Evolutionary conservation across 805 yeast species (phyloP), one percentile per base, ranked within the genome.

Genomic region (Candida fluviatilis): DNA sequence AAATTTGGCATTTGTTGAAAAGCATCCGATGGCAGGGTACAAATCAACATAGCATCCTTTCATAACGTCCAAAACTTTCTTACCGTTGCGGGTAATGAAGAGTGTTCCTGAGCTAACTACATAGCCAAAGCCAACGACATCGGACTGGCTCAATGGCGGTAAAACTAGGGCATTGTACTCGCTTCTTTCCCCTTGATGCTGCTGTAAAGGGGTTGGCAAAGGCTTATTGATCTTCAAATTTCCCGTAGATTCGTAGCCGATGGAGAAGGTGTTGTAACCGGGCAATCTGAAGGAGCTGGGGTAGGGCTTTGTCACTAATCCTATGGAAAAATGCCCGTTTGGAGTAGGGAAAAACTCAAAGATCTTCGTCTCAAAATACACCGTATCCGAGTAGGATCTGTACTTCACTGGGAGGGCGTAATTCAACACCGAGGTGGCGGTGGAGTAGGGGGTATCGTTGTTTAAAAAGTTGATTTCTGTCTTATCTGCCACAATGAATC

Each of bases 181-280:
- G 40, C 74, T 67, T 32, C 62, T 57, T n/a, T 57, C 63, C 2
- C 64, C 69, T 24, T 46, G 47, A 47, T 68, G 72, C 42, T 68
- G 73, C 41, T 68, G 73, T 18, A 59, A 50, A 2, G 73, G 72
- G 1, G 73, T 64, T 1, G 73, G 68, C 34, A 80, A 76, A 16
- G 88, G 86, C 49, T 75, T 75, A 51, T 79, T 82, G 35, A 84
- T 73, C 44, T 86, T 69, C 39, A 83, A 61, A 42, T 80, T 75
- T 1, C 95, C 95, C 4, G 79, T 76, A 2, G 85, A 75, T 55
- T 84, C 91, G 52, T 84, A 78, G 2, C 84, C 84, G 35, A 85
- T 69, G 0, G 89, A 81, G 51, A 80, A 82, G 35, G 75, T 75
- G 42, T 77, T 72, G 55, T 78, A 74, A 1, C 95, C 95, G 0